Evolutionary conservation across 495 filamentous ascomycete genomes (phyloP), one percentile per base, ranked within the genome.

Genomic region (Aspergillus hancockii): DNA sequence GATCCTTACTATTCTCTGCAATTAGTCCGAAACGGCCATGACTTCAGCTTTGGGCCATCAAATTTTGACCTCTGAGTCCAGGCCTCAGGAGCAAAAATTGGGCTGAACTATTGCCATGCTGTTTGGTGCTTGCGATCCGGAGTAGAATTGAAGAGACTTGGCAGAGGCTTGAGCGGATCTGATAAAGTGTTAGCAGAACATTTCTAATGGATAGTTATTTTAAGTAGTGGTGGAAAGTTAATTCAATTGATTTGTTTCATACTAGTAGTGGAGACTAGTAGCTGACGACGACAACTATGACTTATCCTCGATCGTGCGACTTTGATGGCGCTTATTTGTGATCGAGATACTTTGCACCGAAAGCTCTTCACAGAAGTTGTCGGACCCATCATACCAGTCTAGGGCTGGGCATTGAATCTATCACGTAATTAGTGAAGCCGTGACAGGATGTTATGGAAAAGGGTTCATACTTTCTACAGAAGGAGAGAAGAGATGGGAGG

Each of bases 1-100:
- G 43, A 47, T 47, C 43, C 43, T 47, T 47, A 22, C 43, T 47
- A 2, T 47, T 47, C 43, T 47, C 43, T 47, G 21, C 43, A 47
- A 47, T n/a, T 3, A 22, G 16, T 47, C 21, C 43, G 43, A 47
- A 47, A 47, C 43, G 43, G 19, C 19, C 43, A 47, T 47, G 18
- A 5, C 43, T 10, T 47, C 43, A 47, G 18, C 3, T 22, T 47
- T 8, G 3, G 21, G 5, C 43, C 13, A 12, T 47, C 19, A 14
- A 23, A 8, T 14, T 47, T 47, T 8, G n/a, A 47, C 19, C 21
- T n/a, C 5, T 3, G 18, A 47, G 43, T 47, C 43, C 21, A 47
- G 43, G 13, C 43, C 19, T 47, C 9, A 23, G 4, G 18, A 4
- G 7, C 18, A 47, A 19, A 13, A 47, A 18, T 45, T 45, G n/a